Evolutionary conservation across 164 flowering plant species (phyloP).

Genomic region (Tetracentron sinense): DNA sequence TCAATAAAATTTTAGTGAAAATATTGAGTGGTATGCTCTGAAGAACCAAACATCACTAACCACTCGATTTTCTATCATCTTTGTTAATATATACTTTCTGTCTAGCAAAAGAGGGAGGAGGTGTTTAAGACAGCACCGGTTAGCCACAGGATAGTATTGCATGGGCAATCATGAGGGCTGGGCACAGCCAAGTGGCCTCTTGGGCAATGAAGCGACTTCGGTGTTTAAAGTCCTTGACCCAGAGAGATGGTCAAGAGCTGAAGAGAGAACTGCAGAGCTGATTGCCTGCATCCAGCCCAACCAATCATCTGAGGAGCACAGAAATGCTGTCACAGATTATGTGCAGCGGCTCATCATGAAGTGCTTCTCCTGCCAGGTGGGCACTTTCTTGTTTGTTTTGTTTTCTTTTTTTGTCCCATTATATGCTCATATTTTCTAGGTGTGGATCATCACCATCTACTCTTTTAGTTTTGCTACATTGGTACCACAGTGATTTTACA

Average conservation of each 20-base stretch:
- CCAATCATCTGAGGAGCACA: constrained; percentile 15
- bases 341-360: constrained; percentile 77
- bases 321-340: constrained; percentile 90
- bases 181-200: constrained; percentile 8
- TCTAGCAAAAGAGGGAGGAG: no score
- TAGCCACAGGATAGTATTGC: neutral
- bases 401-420: no score
- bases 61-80: no score
- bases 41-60: no score
- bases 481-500: no score
- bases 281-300: constrained; percentile 45
- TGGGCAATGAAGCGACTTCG: constrained; percentile 5
- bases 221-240: constrained; percentile 7
- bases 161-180: constrained; percentile 16
- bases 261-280: constrained; percentile 44
- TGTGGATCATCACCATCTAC: no score
- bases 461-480: no score
- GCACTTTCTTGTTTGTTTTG: neutral
- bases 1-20: no score
- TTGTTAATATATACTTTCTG: no score
- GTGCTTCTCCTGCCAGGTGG: constrained; percentile 91
- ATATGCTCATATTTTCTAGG: neutral
- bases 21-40: no score
- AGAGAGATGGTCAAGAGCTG: constrained; percentile 14
- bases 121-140: neutral